Percentiles rank a stretch among this genome's conserved stretches.
Conservation (phyloP, 495 filamentous ascomycete species). For the Daldinia childiae region DNA sequence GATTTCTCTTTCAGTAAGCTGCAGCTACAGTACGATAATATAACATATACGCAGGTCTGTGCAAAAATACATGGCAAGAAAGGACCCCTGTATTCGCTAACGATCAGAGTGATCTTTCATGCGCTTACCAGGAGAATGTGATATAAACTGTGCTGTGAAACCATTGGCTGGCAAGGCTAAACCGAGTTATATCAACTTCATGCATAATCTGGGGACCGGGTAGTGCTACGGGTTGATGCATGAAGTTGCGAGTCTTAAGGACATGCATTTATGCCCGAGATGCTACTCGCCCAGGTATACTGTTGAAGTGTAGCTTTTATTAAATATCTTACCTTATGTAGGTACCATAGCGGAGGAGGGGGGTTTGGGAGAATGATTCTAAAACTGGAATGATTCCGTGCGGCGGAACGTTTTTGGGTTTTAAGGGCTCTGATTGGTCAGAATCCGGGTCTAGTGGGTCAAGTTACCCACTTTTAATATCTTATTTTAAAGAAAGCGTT, state of each 20-base stretch:
- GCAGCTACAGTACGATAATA: conserved; percentile 2
- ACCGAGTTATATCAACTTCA: conserved; percentile 3
- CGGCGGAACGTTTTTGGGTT: too few species aligned
- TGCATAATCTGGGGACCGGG: conserved; percentile 16
- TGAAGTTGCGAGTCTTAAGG: conserved; percentile 15
- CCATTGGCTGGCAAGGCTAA: conserved; percentile 16
- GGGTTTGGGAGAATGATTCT: too few species aligned
- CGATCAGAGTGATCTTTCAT: conserved; percentile 25
- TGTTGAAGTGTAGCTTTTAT: too few species aligned
- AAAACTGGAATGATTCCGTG: too few species aligned
- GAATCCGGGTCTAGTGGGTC: too few species aligned
- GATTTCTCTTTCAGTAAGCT: neutral
- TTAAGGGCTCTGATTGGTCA: too few species aligned
- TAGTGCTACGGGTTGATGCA: conserved; percentile 17
- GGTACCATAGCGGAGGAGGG: too few species aligned
- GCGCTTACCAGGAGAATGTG: conserved; percentile 18
- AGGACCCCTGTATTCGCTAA: conserved; percentile 1
- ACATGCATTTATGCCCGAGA: neutral
- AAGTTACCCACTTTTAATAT: too few species aligned
- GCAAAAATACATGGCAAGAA: conserved; percentile 12
- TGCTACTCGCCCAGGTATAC: too few species aligned
- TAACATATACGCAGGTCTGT: conserved; percentile 9
- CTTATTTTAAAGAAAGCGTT: too few species aligned
- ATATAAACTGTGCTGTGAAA: neutral
- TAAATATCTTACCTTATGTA: too few species aligned